Evolutionary conservation across 306 rosid species (phyloP).

Genomic region (Rubus idaeus): DNA sequence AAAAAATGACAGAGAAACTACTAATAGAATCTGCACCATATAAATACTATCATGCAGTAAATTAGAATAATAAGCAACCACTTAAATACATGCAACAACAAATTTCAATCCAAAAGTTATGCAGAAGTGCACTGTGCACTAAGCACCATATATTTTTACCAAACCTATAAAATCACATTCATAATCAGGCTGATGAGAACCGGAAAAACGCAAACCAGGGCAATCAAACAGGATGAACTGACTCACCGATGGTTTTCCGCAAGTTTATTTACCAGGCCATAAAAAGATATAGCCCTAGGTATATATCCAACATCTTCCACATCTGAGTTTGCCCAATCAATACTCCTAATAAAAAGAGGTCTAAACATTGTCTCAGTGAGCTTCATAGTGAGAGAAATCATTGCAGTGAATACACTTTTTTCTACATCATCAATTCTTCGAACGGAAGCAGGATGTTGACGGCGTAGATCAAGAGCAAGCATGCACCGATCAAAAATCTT

Average conservation of each 20-base stretch:
- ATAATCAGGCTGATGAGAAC: background rate
- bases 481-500: constrained; percentile 76
- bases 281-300: constrained; percentile 83
- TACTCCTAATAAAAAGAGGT: constrained; percentile 78
- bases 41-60: background rate
- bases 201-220: background rate
- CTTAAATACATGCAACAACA: background rate
- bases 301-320: constrained; percentile 50
- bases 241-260: constrained; percentile 83
- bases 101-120: background rate
- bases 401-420: constrained; percentile 52
- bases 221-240: background rate
- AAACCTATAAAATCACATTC: background rate
- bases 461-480: constrained; percentile 82
- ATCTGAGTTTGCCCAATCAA: constrained; percentile 87
- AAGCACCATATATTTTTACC: background rate
- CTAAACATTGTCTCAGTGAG: constrained; percentile 90
- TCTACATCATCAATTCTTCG: constrained; percentile 62
- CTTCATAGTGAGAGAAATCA: constrained; percentile 66
- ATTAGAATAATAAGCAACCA: background rate
- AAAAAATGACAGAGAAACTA: background rate
- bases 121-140: background rate
- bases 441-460: constrained; percentile 57
- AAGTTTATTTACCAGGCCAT: constrained; percentile 76
- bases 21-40: background rate